Conservation (phyloP, 2,329 filamentous ascomycete species). For the Aspergillus amoenus region DNA sequence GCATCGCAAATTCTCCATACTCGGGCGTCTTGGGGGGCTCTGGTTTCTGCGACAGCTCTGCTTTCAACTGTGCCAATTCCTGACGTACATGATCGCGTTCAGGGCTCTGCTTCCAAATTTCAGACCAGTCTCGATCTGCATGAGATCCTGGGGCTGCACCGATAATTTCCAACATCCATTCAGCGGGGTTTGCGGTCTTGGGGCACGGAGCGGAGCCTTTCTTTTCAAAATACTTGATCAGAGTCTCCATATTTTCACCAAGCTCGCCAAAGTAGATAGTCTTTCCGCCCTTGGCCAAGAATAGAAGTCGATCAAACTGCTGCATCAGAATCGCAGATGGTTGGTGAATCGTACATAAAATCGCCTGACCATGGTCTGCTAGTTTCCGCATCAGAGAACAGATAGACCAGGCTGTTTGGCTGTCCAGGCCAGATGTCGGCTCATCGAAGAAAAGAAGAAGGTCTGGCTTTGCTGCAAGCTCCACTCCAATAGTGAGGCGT, state of each 20-base stretch:
- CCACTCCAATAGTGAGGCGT: conserved; percentile 86
- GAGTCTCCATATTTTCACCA: conserved; percentile 54
- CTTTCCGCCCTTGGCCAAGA: conserved; percentile 62
- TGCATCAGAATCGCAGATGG: conserved; percentile 90
- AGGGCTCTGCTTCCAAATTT: conserved; percentile 58
- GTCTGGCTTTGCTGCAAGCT: conserved; percentile 84
- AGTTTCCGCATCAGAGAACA: conserved; percentile 81
- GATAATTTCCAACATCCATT: conserved; percentile 59
- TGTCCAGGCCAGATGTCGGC: conserved; percentile 87
- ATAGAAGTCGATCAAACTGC: conserved; percentile 66
- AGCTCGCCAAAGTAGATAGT: conserved; percentile 69
- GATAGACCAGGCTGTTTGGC: conserved; percentile 88
- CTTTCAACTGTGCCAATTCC: conserved; percentile 44
- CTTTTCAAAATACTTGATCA: conserved; percentile 63
- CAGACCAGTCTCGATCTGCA: conserved; percentile 62
- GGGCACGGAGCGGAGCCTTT: conserved; percentile 61
- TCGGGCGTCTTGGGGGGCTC: conserved; percentile 45
- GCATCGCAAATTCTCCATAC: conserved; percentile 76
- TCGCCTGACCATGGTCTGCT: conserved; percentile 83
- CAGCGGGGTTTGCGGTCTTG: conserved; percentile 66
- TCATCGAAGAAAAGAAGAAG: conserved; percentile 89
- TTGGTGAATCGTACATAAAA: conserved; percentile 92
- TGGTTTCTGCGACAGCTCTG: conserved; percentile 31
- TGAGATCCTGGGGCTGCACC: conserved; percentile 61
- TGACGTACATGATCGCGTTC: conserved; percentile 52